These are phyloP conservation scores for Phytophthora hibernalis DNA, from an alignment of 352 stramenopile genomes.

Conservation along the genomic window DNA sequence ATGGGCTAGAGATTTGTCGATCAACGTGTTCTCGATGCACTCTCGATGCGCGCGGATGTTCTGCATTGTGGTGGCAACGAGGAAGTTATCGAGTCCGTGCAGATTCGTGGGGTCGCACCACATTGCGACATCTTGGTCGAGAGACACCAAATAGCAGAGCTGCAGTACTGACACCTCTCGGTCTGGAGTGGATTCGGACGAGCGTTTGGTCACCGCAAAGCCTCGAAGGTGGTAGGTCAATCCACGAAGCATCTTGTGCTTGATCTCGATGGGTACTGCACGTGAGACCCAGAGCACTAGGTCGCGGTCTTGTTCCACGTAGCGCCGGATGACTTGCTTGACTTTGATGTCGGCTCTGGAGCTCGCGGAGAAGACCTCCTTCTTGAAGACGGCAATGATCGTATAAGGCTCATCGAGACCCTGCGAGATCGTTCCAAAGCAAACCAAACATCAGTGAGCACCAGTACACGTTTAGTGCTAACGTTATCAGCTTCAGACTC, in stretches of 20 bases:
- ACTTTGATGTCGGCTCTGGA: constrained; percentile 53
- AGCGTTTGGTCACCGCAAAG: constrained; percentile 46
- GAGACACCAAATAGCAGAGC: constrained; percentile 24
- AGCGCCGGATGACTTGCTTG: constrained; percentile 58
- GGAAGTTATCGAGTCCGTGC: constrained; percentile 23
- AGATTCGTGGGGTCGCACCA: constrained; percentile 10
- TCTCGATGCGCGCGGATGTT: constrained; percentile 33
- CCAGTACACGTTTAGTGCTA: not conserved
- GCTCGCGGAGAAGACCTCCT: constrained; percentile 48
- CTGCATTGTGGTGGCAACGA: constrained; percentile 17
- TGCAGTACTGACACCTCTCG: constrained; percentile 19
- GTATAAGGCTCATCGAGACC: constrained; percentile 41
- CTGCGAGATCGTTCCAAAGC: constrained; percentile 4
- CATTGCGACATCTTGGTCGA: constrained; percentile 22
- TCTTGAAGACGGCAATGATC: constrained; percentile 58
- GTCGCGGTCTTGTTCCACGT: constrained; percentile 53
- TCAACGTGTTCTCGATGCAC: constrained; percentile 29
- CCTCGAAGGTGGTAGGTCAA: constrained; percentile 52
- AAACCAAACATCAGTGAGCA: not conserved
- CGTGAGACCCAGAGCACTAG: constrained; percentile 47
- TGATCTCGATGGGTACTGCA: constrained; percentile 55
- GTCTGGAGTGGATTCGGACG: constrained; percentile 12
- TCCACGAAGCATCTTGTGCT: constrained; percentile 39
- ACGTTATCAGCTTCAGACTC: not conserved
- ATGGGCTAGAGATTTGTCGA: constrained; percentile 17